Percentiles rank a stretch among this genome's conserved stretches.
Evolutionary conservation across 768 basidiomycete species (phyloP).

Genomic region (Hygrophorus russula): DNA sequence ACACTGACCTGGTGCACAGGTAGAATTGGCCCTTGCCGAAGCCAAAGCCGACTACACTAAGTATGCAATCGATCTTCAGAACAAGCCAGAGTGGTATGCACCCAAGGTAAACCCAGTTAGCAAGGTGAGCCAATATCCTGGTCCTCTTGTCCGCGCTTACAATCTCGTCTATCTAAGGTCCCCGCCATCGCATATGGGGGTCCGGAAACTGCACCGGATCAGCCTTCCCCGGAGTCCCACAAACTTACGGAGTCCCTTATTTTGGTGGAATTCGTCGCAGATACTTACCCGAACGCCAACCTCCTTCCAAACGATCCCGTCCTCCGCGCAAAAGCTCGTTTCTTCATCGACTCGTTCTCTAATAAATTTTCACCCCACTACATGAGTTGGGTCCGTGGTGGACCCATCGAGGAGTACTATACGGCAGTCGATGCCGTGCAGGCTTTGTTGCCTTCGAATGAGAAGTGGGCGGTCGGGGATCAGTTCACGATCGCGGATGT

Average conservation of each 20-base stretch:
- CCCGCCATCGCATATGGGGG: conserved; percentile 55
- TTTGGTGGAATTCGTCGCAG: conserved; percentile 57
- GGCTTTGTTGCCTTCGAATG: conserved; percentile 33
- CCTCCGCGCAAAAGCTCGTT: conserved; percentile 43
- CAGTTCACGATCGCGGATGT: conserved; percentile 56
- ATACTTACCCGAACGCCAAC: conserved; percentile 35
- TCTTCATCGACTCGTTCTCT: conserved; percentile 48
- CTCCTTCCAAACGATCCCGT: conserved; percentile 48
- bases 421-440: conserved; percentile 36
- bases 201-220: conserved; percentile 38
- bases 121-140: conserved; percentile 31
- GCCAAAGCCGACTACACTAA: conserved; percentile 34
- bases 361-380: conserved; percentile 32
- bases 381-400: conserved; percentile 23
- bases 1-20: conserved; percentile 17
- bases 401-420: conserved; percentile 29
- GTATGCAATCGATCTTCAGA: conserved; percentile 47
- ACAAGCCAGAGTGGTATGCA: conserved; percentile 64
- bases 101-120: conserved; percentile 53
- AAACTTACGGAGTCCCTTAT: conserved; percentile 59
- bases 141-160: conserved; percentile 3
- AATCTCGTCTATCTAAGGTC: conserved; percentile 23
- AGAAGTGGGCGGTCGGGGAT: conserved; percentile 28
- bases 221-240: conserved; percentile 46
- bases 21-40: conserved; percentile 53